Conservation (phyloP, 345 rosid genomes). For the Cardiospermum halicacabum region DNA sequence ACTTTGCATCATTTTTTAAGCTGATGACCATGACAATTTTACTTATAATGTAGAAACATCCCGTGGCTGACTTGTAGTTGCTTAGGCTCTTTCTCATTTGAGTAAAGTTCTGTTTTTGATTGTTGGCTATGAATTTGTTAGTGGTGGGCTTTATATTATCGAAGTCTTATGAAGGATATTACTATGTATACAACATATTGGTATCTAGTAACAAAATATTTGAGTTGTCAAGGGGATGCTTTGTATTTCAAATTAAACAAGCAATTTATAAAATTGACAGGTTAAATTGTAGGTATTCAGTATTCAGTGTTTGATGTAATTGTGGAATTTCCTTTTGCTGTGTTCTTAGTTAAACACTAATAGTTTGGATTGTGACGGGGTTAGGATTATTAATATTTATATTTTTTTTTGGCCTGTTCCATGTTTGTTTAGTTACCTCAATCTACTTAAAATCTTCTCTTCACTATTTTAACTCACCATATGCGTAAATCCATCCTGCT, state of each 20-base stretch:
- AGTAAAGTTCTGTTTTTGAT: no score
- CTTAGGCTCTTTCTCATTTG: no score
- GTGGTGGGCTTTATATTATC: not conserved
- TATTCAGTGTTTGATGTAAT: not conserved
- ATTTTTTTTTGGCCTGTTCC: no score
- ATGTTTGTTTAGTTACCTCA: no score
- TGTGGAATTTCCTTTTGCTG: not conserved
- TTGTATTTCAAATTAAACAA: not conserved
- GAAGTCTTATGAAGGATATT: not conserved
- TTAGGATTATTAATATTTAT: no score
- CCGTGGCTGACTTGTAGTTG: no score
- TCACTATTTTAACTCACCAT: no score
- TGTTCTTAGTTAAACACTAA: not conserved
- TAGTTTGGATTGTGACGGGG: no score
- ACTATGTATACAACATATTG: not conserved
- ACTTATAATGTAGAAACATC: not conserved
- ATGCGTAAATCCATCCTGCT: no score
- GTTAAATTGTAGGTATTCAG: not conserved
- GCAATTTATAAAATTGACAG: not conserved
- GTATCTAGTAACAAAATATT: not conserved
- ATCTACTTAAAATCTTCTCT: no score
- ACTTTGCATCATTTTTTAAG: not conserved
- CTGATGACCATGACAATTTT: not conserved
- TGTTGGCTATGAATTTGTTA: not conserved
- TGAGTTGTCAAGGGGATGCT: not conserved